These are phyloP conservation scores for Catenaria anguillulae DNA, from an alignment of 371 early-diverging fungal genomes.

Conservation along the genomic window DNA sequence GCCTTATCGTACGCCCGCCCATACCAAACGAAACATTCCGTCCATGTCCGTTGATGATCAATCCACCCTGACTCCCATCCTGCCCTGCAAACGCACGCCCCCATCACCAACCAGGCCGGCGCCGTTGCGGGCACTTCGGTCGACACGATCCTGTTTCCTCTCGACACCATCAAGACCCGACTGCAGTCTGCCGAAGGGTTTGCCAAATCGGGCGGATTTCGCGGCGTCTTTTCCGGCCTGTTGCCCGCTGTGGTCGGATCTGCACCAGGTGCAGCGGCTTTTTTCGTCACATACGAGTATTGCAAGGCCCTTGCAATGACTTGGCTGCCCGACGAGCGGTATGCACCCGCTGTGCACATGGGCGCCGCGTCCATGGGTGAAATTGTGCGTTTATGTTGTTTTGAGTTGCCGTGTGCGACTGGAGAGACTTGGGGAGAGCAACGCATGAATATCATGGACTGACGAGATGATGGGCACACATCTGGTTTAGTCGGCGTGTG, in stretches of 20 bases:
- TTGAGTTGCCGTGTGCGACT: neutral
- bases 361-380: slow-evolving; percentile 79
- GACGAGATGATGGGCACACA: too few species aligned
- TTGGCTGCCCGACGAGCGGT: slow-evolving; percentile 21
- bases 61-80: neutral
- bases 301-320: slow-evolving; percentile 39
- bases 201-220: slow-evolving; percentile 73
- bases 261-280: slow-evolving; percentile 80
- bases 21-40: too few species aligned
- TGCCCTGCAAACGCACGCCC: too few species aligned
- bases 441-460: too few species aligned
- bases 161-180: slow-evolving; percentile 88
- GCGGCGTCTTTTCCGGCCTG: slow-evolving; percentile 78
- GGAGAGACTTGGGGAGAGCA: too few species aligned
- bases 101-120: slow-evolving; percentile 36
- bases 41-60: neutral
- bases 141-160: slow-evolving; percentile 73
- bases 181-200: slow-evolving; percentile 81
- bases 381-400: slow-evolving; percentile 39
- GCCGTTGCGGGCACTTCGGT: slow-evolving; percentile 69
- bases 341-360: slow-evolving; percentile 65
- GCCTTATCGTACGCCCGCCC: neutral
- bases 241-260: slow-evolving; percentile 84
- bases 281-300: slow-evolving; percentile 82
- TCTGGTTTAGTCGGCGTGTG: slow-evolving; percentile 55